Base-by-base conservation (phyloP, 2,329 filamentous ascomycete genomes). In the Penicillium sumatraense region DNA sequence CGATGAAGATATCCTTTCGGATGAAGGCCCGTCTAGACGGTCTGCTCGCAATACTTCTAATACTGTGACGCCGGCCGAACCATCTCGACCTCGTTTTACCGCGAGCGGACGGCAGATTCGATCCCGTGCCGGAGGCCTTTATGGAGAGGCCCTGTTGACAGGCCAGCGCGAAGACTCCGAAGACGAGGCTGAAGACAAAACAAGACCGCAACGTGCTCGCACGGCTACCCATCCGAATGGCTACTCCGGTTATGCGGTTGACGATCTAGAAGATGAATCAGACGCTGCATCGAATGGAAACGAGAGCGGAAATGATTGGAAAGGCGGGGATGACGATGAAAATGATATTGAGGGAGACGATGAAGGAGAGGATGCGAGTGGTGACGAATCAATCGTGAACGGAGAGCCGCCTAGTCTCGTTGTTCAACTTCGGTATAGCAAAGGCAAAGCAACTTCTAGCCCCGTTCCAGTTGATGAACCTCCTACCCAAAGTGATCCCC, bases 51-150 rank as follows among this genome's bases (percentile, higher is more conserved):
- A 91, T 61, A 63, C 66, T 2, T 91, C 89, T 1, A 84, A 88
- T 35, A 82, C 86, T 9, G 86, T 86, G 59, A 91, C 90, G 1
- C 89, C 91, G 0, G 84, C 85, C 36, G 90, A 93, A 60, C 79
- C 83, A 4, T 72, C 80, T 21, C 88, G 75, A 78, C 90, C 82
- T 47, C 83, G 81, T 11, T 83, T 86, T 48, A 98, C 95, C 3
- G 88, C 91, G 20, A 96, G 92, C 70, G 95, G 95, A 20, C 86
- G 95, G 20, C 91, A 96, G 70, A 87, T 96, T 60, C 81, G 75
- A 61, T 76, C 70, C 53, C 76, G 81, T 41, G 72, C 80, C n/a
- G 81, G 80, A 35, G 82, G 82, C n/a, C 61, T 77, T 18, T 84
- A 84, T 64, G 82, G 82, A 10, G 81, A 83, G 67, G 76, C 74